Conservation (phyloP, 73 alveolate species). For the Paramecium primaurelia region DNA sequence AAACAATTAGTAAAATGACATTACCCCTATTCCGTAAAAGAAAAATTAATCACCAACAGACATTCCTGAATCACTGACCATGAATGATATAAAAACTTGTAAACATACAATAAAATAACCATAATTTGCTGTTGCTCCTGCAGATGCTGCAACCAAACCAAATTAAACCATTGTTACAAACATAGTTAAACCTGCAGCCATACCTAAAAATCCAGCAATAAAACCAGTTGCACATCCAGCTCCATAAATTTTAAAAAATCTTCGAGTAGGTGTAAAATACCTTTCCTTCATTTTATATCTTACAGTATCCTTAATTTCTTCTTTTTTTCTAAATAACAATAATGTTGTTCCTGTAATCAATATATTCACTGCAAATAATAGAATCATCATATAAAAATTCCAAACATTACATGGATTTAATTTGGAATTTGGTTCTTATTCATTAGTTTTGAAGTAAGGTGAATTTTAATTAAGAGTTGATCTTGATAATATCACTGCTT, state of each 20-base stretch:
- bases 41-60: neutral
- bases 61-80: neutral
- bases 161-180: constrained; percentile 25
- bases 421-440: neutral
- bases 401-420: neutral
- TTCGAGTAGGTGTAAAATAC: neutral
- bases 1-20: neutral
- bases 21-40: neutral
- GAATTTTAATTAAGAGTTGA: neutral
- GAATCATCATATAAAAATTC: constrained; percentile 13
- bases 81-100: neutral
- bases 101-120: neutral
- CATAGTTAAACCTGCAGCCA: constrained; percentile 41
- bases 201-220: constrained; percentile 21
- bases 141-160: constrained; percentile 22
- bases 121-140: constrained; percentile 41
- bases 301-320: neutral
- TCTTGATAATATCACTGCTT: neutral
- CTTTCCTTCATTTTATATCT: neutral
- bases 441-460: neutral
- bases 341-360: neutral
- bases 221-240: constrained; percentile 41
- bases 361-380: neutral
- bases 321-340: neutral
- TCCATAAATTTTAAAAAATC: neutral